Percentiles rank a stretch among this genome's conserved stretches.
These are phyloP conservation scores for Plasmopara halstedii DNA, from an alignment of 352 stramenopile genomes.

Conservation along the genomic window DNA sequence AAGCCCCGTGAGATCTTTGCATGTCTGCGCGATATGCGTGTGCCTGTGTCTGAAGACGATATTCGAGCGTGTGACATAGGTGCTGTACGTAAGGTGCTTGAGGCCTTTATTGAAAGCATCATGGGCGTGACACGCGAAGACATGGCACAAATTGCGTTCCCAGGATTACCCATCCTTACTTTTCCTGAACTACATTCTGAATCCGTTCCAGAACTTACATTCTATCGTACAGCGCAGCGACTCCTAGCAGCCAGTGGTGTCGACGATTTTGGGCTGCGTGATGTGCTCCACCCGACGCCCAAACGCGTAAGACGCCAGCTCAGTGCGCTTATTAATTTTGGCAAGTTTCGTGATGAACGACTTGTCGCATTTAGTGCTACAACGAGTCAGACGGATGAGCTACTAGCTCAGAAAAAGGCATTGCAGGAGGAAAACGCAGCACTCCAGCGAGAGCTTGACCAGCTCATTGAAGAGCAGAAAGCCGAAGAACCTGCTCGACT, in stretches of 20 bases:
- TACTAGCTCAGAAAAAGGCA: constrained; percentile 33
- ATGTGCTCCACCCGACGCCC: constrained; percentile 82
- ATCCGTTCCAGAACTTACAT: constrained; percentile 88
- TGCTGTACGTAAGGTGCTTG: constrained; percentile 83
- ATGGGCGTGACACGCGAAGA: constrained; percentile 88
- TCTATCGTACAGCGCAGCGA: constrained; percentile 86
- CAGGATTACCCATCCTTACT: constrained; percentile 63
- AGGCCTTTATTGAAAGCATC: constrained; percentile 86
- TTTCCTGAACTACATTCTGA: constrained; percentile 93
- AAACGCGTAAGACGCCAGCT: constrained; percentile 91
- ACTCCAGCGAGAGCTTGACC: constrained; percentile 54
- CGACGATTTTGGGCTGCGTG: constrained; percentile 90
- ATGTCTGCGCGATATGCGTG: constrained; percentile 87
- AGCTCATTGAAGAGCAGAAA: constrained; percentile 46
- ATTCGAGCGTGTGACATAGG: constrained; percentile 61
- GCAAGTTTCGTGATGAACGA: constrained; percentile 94
- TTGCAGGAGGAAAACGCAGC: constrained; percentile 54
- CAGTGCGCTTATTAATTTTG: constrained; percentile 96
- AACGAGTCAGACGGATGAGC: constrained; percentile 61
- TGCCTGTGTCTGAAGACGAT: constrained; percentile 86
- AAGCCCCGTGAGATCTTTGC: constrained; percentile 91
- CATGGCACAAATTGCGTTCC: constrained; percentile 87
- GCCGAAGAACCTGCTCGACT: constrained; percentile 47
- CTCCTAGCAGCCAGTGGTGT: constrained; percentile 90
- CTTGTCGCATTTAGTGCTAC: constrained; percentile 79